These are phyloP conservation scores for Arthromyces matolae DNA, from an alignment of 768 basidiomycete species.

Conservation along the genomic window DNA sequence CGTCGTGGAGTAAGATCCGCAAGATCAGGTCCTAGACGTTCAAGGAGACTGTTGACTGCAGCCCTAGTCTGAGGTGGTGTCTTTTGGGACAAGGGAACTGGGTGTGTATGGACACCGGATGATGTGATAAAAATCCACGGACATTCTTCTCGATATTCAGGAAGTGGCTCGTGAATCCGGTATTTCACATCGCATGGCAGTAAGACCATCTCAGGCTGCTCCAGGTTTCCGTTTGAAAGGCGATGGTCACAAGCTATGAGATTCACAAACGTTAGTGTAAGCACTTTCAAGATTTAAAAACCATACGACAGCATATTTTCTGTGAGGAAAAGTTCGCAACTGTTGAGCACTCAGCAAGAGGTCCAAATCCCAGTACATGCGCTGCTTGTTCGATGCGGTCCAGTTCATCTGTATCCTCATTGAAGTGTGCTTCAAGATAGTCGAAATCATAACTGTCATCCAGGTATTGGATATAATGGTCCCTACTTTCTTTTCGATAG, in stretches of 20 bases:
- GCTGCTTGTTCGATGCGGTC: conserved; percentile 18
- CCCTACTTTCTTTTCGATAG: not conserved
- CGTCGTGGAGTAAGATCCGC: conserved; percentile 23
- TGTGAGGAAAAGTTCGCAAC: not conserved
- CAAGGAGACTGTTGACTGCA: not conserved
- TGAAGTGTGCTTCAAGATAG: conserved; percentile 21
- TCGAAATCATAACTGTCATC: conserved; percentile 17
- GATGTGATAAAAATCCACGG: conserved; percentile 13
- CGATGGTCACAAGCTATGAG: not conserved
- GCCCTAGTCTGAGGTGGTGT: conserved; percentile 16
- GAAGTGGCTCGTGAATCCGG: conserved; percentile 13
- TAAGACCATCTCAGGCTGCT: conserved; percentile 9
- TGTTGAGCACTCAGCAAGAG: conserved; percentile 6
- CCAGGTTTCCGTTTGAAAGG: not conserved
- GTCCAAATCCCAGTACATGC: conserved; percentile 13
- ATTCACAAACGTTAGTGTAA: too few species aligned
- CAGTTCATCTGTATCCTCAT: conserved; percentile 17
- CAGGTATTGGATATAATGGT: conserved; percentile 7
- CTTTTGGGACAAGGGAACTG: conserved; percentile 18
- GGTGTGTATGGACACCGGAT: conserved; percentile 16
- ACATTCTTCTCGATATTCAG: conserved; percentile 7
- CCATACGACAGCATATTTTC: not conserved
- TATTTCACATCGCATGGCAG: not conserved
- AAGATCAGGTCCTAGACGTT: conserved; percentile 2
- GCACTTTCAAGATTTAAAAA: too few species aligned